Base-by-base conservation (phyloP, 371 early-diverging fungal genomes). In the Mortierella sp. region DNA sequence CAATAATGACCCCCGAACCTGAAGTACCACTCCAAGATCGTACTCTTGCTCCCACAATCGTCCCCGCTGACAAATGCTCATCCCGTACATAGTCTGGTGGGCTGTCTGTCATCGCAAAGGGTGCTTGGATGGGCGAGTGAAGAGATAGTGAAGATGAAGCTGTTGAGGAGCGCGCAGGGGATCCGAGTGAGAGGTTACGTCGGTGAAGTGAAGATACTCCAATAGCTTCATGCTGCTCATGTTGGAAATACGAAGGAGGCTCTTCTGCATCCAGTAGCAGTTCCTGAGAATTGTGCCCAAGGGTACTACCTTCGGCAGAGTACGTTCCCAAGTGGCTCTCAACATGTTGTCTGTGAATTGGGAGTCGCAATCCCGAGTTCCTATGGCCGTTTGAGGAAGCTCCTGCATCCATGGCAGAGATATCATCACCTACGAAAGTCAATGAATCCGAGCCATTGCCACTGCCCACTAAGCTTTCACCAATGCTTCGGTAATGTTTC, bases 21-120 rank as follows among this genome's bases (percentile, higher is more conserved):
- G 52, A 52, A 21, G 52, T 24, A 52, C 21, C 52, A n/a, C 61
- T 40, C 21, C 19, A 41, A 21, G 36, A 40, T 36, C 21, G 19
- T 21, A 15, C 43, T 61, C 40, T 21, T 61, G 41, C n/a, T 9
- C 57, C 60, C 21, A 64, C 3, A 50, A 43, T 45, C n/a, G 22
- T 52, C n/a, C n/a, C 63, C 3, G 36, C 55, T 4, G 58, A 21
- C 3, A 22, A 22, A 32, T 45, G 57, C 40, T 72, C 78, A 19
- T 65, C 58, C 24, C 70, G 67, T 4, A 67, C 81, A 66, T 81
- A 81, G 52, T 75, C 81, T 4, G 81, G 81, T 32, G 81, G 81
- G 52, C 76, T 81, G 22, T 75, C 76, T 9, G 52, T 48, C 5
- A 28, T 58, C 3, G 59, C 45, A 9, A 58, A 19, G 2, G 50